Conservation (phyloP, 176 grass and related monocot species). For the Bonia amplexicaulis region DNA sequence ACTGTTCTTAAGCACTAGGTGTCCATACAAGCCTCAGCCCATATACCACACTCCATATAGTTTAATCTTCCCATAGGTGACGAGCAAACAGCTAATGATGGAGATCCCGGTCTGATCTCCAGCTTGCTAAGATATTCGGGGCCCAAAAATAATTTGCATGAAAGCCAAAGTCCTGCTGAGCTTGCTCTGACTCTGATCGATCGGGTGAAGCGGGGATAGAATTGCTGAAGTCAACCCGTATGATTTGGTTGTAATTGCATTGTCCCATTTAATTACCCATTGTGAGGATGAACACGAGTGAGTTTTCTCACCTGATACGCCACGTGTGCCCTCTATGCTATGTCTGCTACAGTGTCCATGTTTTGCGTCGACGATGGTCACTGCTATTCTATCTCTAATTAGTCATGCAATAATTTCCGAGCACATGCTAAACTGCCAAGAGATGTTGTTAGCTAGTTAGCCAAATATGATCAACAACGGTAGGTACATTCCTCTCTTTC, state of each 20-base stretch:
- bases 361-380: not conserved
- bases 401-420: not conserved
- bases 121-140: not conserved
- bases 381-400: not conserved
- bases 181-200: not conserved
- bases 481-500: not conserved
- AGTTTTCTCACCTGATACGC: not conserved
- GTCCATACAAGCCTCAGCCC: not conserved
- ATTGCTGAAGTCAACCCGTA: not conserved
- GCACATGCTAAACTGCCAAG: not conserved
- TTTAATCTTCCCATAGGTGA: not conserved
- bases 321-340: not conserved
- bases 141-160: not conserved
- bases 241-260: slow-evolving; percentile 22
- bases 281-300: not conserved
- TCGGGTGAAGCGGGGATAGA: not conserved
- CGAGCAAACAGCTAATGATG: not conserved
- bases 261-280: not conserved
- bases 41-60: not conserved
- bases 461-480: not conserved
- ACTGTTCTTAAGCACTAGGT: not conserved
- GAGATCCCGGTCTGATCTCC: not conserved
- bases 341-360: not conserved
- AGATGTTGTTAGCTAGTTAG: not conserved
- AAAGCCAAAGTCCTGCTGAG: not conserved